phyloP scores from a whole-genome alignment of 2,329 filamentous ascomycete genomes.

The Atkinsonella hypoxylon region DNA sequence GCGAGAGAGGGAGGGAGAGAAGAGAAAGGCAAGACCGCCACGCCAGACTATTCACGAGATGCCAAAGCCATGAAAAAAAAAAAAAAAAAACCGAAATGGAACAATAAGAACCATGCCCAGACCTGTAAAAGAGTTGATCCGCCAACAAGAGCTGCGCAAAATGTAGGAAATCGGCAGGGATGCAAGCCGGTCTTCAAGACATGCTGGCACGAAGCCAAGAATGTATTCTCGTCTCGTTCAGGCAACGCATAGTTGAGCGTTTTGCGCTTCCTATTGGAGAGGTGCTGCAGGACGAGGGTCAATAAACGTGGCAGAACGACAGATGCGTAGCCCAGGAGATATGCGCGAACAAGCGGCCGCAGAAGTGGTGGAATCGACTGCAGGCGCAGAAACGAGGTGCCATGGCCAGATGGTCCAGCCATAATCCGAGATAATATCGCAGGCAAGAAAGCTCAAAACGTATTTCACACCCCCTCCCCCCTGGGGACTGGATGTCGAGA shows the following conservation, averaged over 20 bases:
- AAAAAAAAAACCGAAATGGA: too few relatives aligned
- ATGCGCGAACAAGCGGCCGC: constrained; percentile 46
- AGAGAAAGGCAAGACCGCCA: too few relatives aligned
- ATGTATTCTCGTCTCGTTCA: constrained; percentile 18
- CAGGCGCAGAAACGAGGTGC: constrained; percentile 10
- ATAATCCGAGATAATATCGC: too few relatives aligned
- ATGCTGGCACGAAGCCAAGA: constrained; percentile 20
- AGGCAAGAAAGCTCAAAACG: too few relatives aligned
- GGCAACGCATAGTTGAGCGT: constrained; percentile 16
- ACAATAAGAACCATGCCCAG: not conserved
- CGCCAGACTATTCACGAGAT: not conserved
- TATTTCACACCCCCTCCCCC: too few relatives aligned
- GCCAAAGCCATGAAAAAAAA: not conserved
- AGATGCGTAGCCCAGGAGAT: constrained; percentile 48
- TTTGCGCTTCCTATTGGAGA: constrained; percentile 25
- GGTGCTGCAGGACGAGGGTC: constrained; percentile 39
- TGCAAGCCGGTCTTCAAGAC: constrained; percentile 42
- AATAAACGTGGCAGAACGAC: constrained; percentile 44
- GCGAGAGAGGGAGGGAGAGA: too few relatives aligned
- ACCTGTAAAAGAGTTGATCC: constrained; percentile 51
- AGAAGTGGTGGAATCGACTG: constrained; percentile 34
- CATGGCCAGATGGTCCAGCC: not conserved
- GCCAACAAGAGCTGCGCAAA: constrained; percentile 48
- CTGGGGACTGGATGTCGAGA: too few relatives aligned
- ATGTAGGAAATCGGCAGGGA: constrained; percentile 46